Evolutionary conservation across 176 grass and related monocot genomes (phyloP).

Genomic region (Carex kokanica): DNA sequence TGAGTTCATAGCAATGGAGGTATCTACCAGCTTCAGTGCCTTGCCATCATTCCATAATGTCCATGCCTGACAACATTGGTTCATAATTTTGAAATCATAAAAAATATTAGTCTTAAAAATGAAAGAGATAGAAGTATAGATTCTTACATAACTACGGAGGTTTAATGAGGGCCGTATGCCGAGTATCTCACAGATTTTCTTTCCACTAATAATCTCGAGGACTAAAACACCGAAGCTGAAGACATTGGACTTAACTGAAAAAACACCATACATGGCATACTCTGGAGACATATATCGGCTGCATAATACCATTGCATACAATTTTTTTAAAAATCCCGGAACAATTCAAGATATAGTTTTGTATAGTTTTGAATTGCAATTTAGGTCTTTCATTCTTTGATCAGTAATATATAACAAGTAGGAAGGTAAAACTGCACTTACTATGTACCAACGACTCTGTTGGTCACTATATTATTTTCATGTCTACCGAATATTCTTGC

Average conservation of each 20-base stretch:
- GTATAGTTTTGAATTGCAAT: not conserved
- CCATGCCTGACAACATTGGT: slow-evolving; percentile 45
- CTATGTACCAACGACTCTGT: slow-evolving; percentile 74
- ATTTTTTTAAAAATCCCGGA: not conserved
- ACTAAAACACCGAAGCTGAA: slow-evolving; percentile 86
- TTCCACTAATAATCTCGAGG: slow-evolving; percentile 64
- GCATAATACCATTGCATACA: slow-evolving; percentile 9
- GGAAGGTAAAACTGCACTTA: slow-evolving; percentile 29
- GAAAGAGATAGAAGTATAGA: not conserved
- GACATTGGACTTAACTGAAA: slow-evolving; percentile 84
- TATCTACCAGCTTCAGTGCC: slow-evolving; percentile 38
- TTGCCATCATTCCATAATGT: slow-evolving; percentile 55
- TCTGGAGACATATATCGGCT: slow-evolving; percentile 93
- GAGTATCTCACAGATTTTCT: slow-evolving; percentile 51
- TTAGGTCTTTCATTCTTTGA: not conserved
- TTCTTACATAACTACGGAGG: slow-evolving; percentile 11
- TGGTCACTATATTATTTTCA: slow-evolving; percentile 46
- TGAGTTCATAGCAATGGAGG: slow-evolving; percentile 13
- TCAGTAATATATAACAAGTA: not conserved
- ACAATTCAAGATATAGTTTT: not conserved
- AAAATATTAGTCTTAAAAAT: not conserved
- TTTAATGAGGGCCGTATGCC: slow-evolving; percentile 26
- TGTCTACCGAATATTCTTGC: slow-evolving; percentile 69
- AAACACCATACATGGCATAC: slow-evolving; percentile 77
- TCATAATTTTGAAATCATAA: not conserved